These are phyloP conservation scores for Globisporangium emineosum DNA, from an alignment of 352 stramenopile genomes.

Conservation along the genomic window DNA sequence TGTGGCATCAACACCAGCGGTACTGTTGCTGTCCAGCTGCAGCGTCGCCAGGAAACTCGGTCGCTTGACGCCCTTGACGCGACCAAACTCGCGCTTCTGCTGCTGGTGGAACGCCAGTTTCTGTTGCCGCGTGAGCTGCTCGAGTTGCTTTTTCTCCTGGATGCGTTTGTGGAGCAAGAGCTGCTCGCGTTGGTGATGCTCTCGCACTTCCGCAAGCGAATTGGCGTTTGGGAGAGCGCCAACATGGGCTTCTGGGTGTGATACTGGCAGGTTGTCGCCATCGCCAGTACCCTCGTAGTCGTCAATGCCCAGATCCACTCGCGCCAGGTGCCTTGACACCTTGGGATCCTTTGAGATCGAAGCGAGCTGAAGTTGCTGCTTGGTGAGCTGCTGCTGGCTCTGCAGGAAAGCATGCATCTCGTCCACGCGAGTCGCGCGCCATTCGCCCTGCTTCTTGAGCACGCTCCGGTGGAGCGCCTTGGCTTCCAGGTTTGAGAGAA, in stretches of 20 bases:
- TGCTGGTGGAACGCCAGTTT: slow-evolving; percentile 18
- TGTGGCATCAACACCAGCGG: not conserved
- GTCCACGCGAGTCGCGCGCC: slow-evolving; percentile 17
- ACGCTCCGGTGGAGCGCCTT: slow-evolving; percentile 19
- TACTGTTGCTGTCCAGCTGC: slow-evolving; percentile 19
- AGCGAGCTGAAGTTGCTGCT: slow-evolving; percentile 9
- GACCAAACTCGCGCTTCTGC: slow-evolving; percentile 20
- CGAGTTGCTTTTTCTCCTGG: slow-evolving; percentile 15
- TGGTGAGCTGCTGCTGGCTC: slow-evolving; percentile 30
- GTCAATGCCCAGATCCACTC: slow-evolving; percentile 8
- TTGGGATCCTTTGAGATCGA: not conserved
- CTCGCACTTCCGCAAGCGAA: not conserved
- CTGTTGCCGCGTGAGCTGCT: slow-evolving; percentile 18
- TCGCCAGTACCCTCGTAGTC: not conserved
- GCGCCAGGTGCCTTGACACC: not conserved
- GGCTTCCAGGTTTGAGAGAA: slow-evolving; percentile 15
- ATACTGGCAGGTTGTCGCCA: not conserved
- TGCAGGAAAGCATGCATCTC: slow-evolving; percentile 26
- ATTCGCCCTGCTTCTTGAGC: slow-evolving; percentile 20
- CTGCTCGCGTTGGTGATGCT: slow-evolving; percentile 11
- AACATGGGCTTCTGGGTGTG: not conserved
- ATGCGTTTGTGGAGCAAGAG: slow-evolving; percentile 14
- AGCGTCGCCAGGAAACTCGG: slow-evolving; percentile 31
- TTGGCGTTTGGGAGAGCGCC: not conserved
- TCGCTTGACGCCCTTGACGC: slow-evolving; percentile 14